Base-by-base conservation (phyloP, 2,329 filamentous ascomycete species). In the Fusarium anthophilum region DNA sequence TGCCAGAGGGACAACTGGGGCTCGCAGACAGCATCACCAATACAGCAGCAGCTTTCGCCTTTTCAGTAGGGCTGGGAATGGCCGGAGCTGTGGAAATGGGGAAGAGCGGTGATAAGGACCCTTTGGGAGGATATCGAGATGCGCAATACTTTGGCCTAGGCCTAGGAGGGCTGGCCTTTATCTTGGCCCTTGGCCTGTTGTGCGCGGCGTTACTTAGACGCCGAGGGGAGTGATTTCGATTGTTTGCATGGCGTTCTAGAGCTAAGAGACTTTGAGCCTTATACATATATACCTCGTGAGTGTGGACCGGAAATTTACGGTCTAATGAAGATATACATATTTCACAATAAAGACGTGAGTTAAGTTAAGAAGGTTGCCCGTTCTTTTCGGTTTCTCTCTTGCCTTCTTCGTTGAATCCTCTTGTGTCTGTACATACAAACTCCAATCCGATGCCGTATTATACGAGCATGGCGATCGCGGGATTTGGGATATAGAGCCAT, bases 391-490 rank as follows among this genome's bases (percentile, higher is more conserved):
- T 78, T 73, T 77, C 60, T 75, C 74, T 68, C 69, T 71, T 73
- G 69, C 70, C 74, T 71, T 74, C 68, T 75, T 66, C 59, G 63
- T 74, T 67, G 65, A 62, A 73, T 74, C 66, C 75, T 77, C 67
- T 68, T 70, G 74, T 74, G 64, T 76, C 71, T 78, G 72, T 77
- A 75, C 75, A 78, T 75, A 76, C 76, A 78, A 76, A 78, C 73
- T 76, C 74, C 70, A 74, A 73, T 76, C 72, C 70, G 72, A 77
- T 77, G 68, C 69, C 62, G 59, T 70, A 72, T 69, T 60, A 61
- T 69, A 65, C 73, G 59, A 62, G 63, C 66, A 59, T 56, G 28
- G 32, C 43, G 28, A 68, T 68, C 45, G 61, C 39, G 66, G 66
- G 66, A 73, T 57, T 60, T 68, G 70, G 66, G 69, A 75, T 70